A percentile compares a stretch with the other conserved stretches of the same genome.
Evolutionary conservation across 108 stramenopile species (phyloP).

Genomic region (Halocafeteria seosinensis): DNA sequence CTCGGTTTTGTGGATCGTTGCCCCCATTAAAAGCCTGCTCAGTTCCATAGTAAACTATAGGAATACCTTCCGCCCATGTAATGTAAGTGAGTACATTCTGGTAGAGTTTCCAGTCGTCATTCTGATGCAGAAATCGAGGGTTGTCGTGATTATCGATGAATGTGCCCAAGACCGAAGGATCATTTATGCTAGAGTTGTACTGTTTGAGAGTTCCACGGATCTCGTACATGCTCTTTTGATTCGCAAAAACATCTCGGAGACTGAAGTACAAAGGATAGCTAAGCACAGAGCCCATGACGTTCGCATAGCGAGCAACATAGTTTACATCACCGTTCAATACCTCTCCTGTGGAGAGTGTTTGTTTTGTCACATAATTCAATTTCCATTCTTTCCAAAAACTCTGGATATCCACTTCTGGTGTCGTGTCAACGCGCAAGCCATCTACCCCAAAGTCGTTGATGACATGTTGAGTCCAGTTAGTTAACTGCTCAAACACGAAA

Average conservation of each 20-base stretch:
- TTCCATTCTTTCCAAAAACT: background rate
- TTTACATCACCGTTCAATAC: background rate
- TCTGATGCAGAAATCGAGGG: background rate
- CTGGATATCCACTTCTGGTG: background rate
- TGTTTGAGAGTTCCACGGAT: background rate
- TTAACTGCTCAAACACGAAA: background rate
- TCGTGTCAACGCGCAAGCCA: constrained; percentile 1
- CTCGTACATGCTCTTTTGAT: constrained; percentile 5
- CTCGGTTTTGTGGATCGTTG: background rate
- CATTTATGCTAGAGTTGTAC: background rate
- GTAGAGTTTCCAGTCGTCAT: background rate
- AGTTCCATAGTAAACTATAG: constrained; percentile 4
- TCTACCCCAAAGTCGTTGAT: background rate
- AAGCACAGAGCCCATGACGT: background rate
- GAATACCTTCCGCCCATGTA: background rate
- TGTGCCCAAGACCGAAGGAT: background rate
- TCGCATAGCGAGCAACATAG: background rate
- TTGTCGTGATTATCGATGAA: constrained; percentile 5
- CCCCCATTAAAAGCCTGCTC: constrained; percentile 6
- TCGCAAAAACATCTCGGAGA: background rate
- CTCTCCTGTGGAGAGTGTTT: background rate
- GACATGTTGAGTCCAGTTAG: background rate
- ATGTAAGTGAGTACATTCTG: background rate
- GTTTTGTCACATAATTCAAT: background rate
- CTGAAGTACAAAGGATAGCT: constrained; percentile 1